Evolutionary conservation across 108 stramenopile genomes (phyloP).

Genomic region (Thalassiosira profunda): DNA sequence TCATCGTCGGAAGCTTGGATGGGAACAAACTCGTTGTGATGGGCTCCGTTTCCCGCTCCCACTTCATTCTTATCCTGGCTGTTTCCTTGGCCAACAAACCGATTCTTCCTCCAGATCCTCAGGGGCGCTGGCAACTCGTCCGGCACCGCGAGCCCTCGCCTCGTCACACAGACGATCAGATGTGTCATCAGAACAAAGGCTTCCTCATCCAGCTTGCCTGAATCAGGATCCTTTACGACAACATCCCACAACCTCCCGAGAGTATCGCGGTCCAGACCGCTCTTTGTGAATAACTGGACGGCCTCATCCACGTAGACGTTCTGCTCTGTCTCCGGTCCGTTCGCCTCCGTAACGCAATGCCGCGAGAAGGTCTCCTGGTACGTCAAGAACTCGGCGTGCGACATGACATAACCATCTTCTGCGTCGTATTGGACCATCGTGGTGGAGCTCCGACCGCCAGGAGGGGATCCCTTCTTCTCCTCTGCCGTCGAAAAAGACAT

Average conservation of each 20-base stretch:
- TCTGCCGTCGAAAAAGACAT: not conserved
- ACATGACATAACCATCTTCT: slow-evolving; percentile 13
- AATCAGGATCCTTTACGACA: slow-evolving; percentile 87
- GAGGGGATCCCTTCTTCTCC: not conserved
- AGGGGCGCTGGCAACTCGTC: slow-evolving; percentile 66
- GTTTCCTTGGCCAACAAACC: slow-evolving; percentile 11
- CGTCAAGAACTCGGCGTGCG: not conserved
- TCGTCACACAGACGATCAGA: slow-evolving; percentile 94
- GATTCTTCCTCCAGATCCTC: slow-evolving; percentile 33
- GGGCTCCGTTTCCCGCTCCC: not conserved
- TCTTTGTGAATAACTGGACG: slow-evolving; percentile 90
- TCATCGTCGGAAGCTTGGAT: not conserved
- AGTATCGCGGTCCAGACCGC: slow-evolving; percentile 48
- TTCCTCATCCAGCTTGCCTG: slow-evolving; percentile 83
- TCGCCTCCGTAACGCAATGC: slow-evolving; percentile 1
- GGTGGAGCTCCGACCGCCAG: too few species aligned
- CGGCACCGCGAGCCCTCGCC: slow-evolving; percentile 80
- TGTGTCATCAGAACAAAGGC: slow-evolving; percentile 98
- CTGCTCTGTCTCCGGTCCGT: not conserved
- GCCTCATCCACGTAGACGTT: slow-evolving; percentile 87
- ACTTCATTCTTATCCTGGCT: not conserved
- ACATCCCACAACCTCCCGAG: slow-evolving; percentile 89
- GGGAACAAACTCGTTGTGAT: not conserved
- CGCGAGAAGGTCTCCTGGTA: slow-evolving; percentile 4
- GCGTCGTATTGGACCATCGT: not conserved